Conservation (phyloP, 495 filamentous ascomycete species). For the Neurospora sp. region DNA sequence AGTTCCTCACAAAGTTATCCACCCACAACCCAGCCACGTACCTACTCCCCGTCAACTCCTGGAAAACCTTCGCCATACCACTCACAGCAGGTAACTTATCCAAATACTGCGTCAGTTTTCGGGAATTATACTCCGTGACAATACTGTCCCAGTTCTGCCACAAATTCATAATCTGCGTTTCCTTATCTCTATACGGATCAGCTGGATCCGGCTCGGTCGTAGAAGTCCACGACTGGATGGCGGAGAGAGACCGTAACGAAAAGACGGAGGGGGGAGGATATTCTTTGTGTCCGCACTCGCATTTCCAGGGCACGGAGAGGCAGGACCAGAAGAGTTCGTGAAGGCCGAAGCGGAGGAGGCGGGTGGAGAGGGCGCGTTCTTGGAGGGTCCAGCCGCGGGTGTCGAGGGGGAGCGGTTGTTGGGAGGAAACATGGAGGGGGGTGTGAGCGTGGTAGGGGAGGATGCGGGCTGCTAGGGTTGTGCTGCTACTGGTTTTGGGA, state of each 20-base stretch:
- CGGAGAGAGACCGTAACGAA: neutral
- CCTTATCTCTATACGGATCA: neutral
- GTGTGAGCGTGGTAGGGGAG: neutral
- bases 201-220: no score
- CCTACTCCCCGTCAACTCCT: neutral
- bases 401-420: neutral
- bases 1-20: neutral
- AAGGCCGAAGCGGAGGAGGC: conserved; percentile 1
- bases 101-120: neutral
- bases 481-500: no score
- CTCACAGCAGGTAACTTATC: neutral
- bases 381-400: conserved; percentile 3
- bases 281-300: conserved; percentile 21
- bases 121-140: neutral
- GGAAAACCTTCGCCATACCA: neutral
- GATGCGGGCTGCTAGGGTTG: neutral
- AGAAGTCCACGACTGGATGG: no score
- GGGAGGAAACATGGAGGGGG: no score
- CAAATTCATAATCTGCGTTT: neutral
- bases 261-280: conserved; percentile 13
- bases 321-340: neutral
- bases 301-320: neutral
- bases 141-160: neutral
- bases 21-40: neutral
- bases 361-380: conserved; percentile 2